Base-by-base conservation (phyloP, 768 basidiomycete species). In the Cystofilobasidium macerans region DNA sequence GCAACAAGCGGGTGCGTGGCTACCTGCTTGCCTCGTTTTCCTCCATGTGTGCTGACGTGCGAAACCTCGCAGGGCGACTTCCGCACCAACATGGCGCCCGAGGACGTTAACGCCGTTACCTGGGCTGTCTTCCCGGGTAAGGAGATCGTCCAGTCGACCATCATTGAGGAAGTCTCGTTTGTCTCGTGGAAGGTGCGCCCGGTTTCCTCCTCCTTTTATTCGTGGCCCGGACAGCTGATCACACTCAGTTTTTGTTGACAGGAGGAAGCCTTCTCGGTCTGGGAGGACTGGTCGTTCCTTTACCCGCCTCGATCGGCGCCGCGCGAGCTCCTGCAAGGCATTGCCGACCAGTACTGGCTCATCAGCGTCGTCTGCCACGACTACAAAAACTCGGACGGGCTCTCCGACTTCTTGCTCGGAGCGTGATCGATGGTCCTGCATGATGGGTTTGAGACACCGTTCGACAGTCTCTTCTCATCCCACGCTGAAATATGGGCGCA, bases 111-210 rank as follows among this genome's bases (percentile, higher is more conserved):
- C 75, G 93, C 92, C 0, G 95, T 99, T 9, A 99, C 95, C 1
- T 99, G 95, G 95, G 95, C 93, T 64, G 86, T 98, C 8, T 99
- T 99, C 75, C 89, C 92, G 0, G 95, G 90, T 0, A 88, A 95
- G 73, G 95, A 99, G 76, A 86, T 99, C 54, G 83, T 86, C 1
- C 94, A 97, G 72, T 89, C 94, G 7, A 99, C 95, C 0, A 91
- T 98, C 70, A 98, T 99, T 40, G 95, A 97, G 73, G 83, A 83
- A 58, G 87, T 91, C 73, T 94, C 90, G 18, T 99, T 99, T 80
- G 77, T 89, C 40, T 86, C 90, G 0, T 99, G 95, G 95, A 97
- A 93, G 86, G 94, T 92, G 54, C 58, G 81, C 38, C 57, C 14
- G 20, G 32, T 32, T 33, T 35, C 1, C 58, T 16, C 43, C 12